phyloP scores from a whole-genome alignment of 768 basidiomycete genomes.

The Suillus cothurnatus region DNA sequence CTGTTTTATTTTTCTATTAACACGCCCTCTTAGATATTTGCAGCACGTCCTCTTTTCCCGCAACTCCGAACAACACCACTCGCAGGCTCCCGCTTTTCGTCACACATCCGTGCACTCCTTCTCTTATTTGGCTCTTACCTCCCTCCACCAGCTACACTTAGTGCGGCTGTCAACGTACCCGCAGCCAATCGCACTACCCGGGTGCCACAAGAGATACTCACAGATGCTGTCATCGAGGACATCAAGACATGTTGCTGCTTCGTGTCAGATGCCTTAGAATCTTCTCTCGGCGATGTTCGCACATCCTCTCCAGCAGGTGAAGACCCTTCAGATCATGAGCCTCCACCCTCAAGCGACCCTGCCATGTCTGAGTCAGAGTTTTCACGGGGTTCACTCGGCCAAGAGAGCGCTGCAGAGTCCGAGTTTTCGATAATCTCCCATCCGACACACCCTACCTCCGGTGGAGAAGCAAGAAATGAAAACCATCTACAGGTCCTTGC shows the following conservation, averaged over 20 bases:
- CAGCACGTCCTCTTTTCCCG: slow-evolving; percentile 84
- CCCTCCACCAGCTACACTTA: slow-evolving; percentile 77
- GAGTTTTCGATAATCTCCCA: slow-evolving; percentile 60
- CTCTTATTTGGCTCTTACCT: slow-evolving; percentile 82
- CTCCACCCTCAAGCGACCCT: slow-evolving; percentile 51
- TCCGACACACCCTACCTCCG: slow-evolving; percentile 35
- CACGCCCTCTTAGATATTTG: slow-evolving; percentile 71
- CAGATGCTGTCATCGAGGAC: slow-evolving; percentile 82
- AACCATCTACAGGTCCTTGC: slow-evolving; percentile 59
- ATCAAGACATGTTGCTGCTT: slow-evolving; percentile 91
- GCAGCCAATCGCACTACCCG: slow-evolving; percentile 61
- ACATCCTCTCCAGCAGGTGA: slow-evolving; percentile 34
- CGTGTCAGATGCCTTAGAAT: slow-evolving; percentile 65
- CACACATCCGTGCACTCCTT: slow-evolving; percentile 79
- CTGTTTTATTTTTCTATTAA: slow-evolving; percentile 4
- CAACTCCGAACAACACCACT: slow-evolving; percentile 83
- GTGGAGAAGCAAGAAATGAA: slow-evolving; percentile 19
- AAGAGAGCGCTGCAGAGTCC: slow-evolving; percentile 53
- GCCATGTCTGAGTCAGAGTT: slow-evolving; percentile 72
- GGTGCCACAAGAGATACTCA: slow-evolving; percentile 79
- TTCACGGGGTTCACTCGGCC: slow-evolving; percentile 51
- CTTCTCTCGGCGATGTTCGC: slow-evolving; percentile 33
- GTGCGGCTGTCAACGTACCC: slow-evolving; percentile 63
- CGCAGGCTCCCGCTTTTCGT: slow-evolving; percentile 80
- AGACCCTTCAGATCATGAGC: slow-evolving; percentile 41